Percentiles rank a stretch among this genome's conserved stretches.
Evolutionary conservation across 345 rosid genomes (phyloP).

Genomic region (Camelina sativa): DNA sequence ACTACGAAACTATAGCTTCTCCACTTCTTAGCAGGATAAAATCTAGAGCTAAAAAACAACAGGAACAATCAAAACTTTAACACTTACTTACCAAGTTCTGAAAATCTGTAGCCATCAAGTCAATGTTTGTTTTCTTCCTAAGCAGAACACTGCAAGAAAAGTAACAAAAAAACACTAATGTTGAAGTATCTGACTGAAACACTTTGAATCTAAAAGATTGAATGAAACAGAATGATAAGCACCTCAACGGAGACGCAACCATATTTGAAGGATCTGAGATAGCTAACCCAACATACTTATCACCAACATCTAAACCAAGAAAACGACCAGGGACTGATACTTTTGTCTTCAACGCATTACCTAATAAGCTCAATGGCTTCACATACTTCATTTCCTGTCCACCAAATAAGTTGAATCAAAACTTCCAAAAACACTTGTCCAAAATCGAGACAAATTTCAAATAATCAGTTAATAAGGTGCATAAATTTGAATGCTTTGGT

Average conservation of each 20-base stretch:
- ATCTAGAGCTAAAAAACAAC: background rate
- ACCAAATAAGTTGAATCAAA: slow-evolving; percentile 4
- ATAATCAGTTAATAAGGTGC: background rate
- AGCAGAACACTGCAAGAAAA: slow-evolving; percentile 63
- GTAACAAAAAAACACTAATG: background rate
- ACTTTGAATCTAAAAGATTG: background rate
- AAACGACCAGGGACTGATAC: slow-evolving; percentile 48
- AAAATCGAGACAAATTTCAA: background rate
- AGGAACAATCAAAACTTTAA: background rate
- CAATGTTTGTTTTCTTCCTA: slow-evolving; percentile 68
- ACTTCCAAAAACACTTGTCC: background rate
- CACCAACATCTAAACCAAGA: slow-evolving; percentile 90
- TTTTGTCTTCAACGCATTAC: slow-evolving; percentile 51
- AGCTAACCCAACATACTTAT: slow-evolving; percentile 84
- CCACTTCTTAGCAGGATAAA: background rate
- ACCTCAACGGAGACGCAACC: slow-evolving; percentile 76
- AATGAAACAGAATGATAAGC: background rate
- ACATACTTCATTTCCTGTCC: slow-evolving; percentile 67
- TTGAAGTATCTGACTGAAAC: slow-evolving; percentile 3
- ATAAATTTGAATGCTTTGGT: slow-evolving; percentile 6
- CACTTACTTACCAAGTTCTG: slow-evolving; percentile 67
- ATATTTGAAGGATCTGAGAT: slow-evolving; percentile 59
- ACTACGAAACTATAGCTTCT: background rate
- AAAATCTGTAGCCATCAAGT: slow-evolving; percentile 70
- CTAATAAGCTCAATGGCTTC: slow-evolving; percentile 61